Percentiles rank a stretch among this genome's conserved stretches.
Conservation (phyloP, 805 yeast genomes). For the Kodamaea kaohsiungensis region DNA sequence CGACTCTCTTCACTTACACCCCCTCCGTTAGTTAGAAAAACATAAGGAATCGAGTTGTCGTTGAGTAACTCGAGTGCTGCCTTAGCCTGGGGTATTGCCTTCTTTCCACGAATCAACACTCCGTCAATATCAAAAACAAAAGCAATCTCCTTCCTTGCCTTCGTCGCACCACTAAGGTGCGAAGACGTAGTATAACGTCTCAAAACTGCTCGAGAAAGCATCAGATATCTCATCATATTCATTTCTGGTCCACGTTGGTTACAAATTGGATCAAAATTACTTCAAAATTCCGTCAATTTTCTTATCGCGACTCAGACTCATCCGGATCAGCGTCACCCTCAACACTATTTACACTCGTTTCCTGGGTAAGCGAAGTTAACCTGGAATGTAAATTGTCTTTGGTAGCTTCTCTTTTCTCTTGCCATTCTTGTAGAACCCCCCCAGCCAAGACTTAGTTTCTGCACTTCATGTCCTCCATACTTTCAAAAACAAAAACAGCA, state of each 20-base stretch:
- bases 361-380: no score
- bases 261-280: not conserved
- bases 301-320: not conserved
- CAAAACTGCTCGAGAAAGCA: not conserved
- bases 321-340: not conserved
- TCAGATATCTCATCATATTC: not conserved
- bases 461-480: not conserved
- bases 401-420: no score
- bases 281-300: not conserved
- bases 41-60: constrained; percentile 63
- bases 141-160: constrained; percentile 14
- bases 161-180: not conserved
- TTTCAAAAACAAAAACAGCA: not conserved
- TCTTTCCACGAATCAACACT: constrained; percentile 73
- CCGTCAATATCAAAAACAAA: constrained; percentile 74
- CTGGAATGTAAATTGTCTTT: no score
- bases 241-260: not conserved
- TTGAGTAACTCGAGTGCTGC: constrained; percentile 59
- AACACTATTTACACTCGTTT: no score
- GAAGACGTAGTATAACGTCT: not conserved
- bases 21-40: constrained; percentile 90
- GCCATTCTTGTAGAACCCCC: no score
- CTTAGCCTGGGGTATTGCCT: constrained; percentile 64
- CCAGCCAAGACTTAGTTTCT: not conserved
- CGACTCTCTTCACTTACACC: constrained; percentile 71